Percentiles rank a stretch among this genome's conserved stretches.
Evolutionary conservation across 345 rosid species (phyloP).

Genomic region (Populus alba): DNA sequence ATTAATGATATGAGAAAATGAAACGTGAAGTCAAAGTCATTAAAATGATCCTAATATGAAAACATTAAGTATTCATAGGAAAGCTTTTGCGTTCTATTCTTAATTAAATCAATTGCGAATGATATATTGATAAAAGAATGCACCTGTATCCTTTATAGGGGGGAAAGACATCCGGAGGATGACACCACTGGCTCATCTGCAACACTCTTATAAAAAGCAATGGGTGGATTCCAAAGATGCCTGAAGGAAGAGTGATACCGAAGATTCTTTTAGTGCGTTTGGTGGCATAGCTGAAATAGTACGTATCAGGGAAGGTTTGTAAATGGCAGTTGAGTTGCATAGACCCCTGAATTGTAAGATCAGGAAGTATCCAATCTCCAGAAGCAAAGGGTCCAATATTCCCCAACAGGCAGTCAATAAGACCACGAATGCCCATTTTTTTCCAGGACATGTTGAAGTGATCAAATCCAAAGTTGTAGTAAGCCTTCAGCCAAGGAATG

Average conservation of each 20-base stretch:
- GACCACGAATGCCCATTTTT: slow-evolving; percentile 67
- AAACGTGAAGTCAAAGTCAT: neutral
- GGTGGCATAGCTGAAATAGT: slow-evolving; percentile 93
- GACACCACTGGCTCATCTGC: slow-evolving; percentile 84
- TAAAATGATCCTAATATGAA: neutral
- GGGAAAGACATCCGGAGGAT: slow-evolving; percentile 56
- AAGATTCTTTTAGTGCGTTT: slow-evolving; percentile 60
- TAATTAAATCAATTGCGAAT: neutral
- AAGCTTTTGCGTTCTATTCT: neutral
- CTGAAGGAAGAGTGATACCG: slow-evolving; percentile 75
- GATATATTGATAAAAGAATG: neutral
- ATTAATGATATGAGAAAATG: neutral
- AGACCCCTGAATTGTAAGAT: slow-evolving; percentile 89
- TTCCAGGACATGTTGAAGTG: slow-evolving; percentile 82
- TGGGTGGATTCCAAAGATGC: slow-evolving; percentile 76
- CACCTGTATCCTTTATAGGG: slow-evolving; percentile 96
- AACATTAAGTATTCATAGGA: neutral
- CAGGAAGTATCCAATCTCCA: slow-evolving; percentile 92
- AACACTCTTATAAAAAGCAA: slow-evolving; percentile 73
- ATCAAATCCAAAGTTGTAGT: slow-evolving; percentile 92
- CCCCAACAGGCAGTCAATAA: slow-evolving; percentile 63
- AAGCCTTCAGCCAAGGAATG: slow-evolving; percentile 74
- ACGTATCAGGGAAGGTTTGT: slow-evolving; percentile 70
- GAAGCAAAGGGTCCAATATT: slow-evolving; percentile 79
- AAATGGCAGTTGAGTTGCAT: slow-evolving; percentile 51